phyloP scores from a whole-genome alignment of 169 alveolate species.

The Eimeria brunetti region DNA sequence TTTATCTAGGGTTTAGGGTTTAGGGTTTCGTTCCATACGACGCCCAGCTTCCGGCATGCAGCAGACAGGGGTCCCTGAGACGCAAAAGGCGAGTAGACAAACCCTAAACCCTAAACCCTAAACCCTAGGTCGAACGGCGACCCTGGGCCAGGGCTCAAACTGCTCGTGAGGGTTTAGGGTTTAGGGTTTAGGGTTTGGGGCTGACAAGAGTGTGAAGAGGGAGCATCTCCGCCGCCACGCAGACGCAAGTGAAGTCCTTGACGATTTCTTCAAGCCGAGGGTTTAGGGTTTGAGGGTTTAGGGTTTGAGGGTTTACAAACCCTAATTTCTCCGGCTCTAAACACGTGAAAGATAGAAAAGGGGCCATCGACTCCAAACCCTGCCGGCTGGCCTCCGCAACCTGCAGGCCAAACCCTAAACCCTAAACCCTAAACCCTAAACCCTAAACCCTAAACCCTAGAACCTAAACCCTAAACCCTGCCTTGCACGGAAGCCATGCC shows the following conservation, averaged over 20 bases:
- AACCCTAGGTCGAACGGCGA: neutral
- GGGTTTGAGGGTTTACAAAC: neutral
- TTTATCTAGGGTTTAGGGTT: neutral
- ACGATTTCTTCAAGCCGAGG: neutral
- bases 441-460: neutral
- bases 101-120: slow-evolving; percentile 39
- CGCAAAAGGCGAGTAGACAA: neutral
- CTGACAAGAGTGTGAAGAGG: slow-evolving; percentile 28
- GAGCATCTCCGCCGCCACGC: slow-evolving; percentile 42
- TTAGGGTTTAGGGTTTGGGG: neutral
- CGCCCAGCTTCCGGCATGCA: slow-evolving; percentile 20
- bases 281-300: neutral
- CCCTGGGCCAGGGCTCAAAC: too few species aligned
- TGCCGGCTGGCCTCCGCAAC: slow-evolving; percentile 21
- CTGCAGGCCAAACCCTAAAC: slow-evolving; percentile 28
- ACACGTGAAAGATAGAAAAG: slow-evolving; percentile 6
- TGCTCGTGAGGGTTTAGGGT: neutral
- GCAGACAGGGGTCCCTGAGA: slow-evolving; percentile 8
- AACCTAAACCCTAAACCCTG: neutral
- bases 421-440: neutral
- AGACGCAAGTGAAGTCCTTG: slow-evolving; percentile 14
- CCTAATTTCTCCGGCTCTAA: neutral
- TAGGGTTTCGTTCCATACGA: slow-evolving; percentile 1
- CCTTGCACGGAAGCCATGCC: neutral
- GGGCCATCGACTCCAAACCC: slow-evolving; percentile 27